These are phyloP conservation scores for Terfezia boudieri DNA, from an alignment of 495 filamentous ascomycete species.

Conservation along the genomic window DNA sequence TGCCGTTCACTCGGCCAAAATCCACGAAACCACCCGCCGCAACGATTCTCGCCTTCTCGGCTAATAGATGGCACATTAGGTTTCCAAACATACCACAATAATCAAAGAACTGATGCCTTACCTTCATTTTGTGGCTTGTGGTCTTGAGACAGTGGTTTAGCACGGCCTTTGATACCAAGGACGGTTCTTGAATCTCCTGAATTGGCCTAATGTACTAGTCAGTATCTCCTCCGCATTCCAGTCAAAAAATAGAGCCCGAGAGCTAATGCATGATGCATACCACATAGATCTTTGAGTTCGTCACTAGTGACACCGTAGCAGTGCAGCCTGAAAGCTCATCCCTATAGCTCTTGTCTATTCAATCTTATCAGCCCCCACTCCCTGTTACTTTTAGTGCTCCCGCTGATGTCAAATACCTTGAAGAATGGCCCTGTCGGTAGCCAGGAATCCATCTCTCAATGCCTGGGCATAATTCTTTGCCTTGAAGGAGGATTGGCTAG, in stretches of 20 bases:
- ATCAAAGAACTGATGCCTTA: slow-evolving; percentile 16
- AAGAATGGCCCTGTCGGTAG: slow-evolving; percentile 85
- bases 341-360: slow-evolving; percentile 18
- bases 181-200: slow-evolving; percentile 90
- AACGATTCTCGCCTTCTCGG: slow-evolving; percentile 85
- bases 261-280: slow-evolving; percentile 38
- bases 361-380: too few relatives aligned
- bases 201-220: slow-evolving; percentile 43
- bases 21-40: slow-evolving; percentile 96
- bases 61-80: slow-evolving; percentile 25
- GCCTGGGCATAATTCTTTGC: slow-evolving; percentile 82
- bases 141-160: slow-evolving; percentile 90
- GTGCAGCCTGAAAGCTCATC: slow-evolving; percentile 97
- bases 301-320: slow-evolving; percentile 71
- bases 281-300: slow-evolving; percentile 79
- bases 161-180: slow-evolving; percentile 81
- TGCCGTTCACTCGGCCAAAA: slow-evolving; percentile 94
- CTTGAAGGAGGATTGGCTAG: slow-evolving; percentile 84
- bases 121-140: slow-evolving; percentile 98
- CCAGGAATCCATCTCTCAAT: slow-evolving; percentile 89
- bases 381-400: too few relatives aligned
- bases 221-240: slow-evolving; percentile 7
- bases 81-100: neutral
- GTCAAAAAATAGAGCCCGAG: slow-evolving; percentile 2
- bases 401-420: slow-evolving; percentile 37